Percentiles rank a stretch among this genome's conserved stretches.
These are phyloP conservation scores for Celoporthe dispersa DNA, from an alignment of 2,329 filamentous ascomycete genomes.

Conservation along the genomic window DNA sequence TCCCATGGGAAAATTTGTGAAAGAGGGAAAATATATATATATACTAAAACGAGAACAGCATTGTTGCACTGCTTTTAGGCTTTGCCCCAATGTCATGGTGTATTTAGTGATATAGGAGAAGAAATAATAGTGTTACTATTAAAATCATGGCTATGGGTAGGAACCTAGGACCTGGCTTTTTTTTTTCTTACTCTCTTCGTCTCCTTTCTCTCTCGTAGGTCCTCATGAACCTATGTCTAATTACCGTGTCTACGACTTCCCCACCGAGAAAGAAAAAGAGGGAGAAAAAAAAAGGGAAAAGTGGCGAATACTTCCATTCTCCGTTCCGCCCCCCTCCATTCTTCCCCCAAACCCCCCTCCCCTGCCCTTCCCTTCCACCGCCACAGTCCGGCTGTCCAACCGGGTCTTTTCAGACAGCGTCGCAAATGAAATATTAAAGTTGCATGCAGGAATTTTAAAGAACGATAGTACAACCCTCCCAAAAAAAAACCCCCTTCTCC, in stretches of 20 bases:
- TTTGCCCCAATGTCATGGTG: neutral
- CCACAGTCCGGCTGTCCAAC: conserved; percentile 4
- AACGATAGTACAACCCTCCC: too few species aligned
- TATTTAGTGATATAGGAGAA: conserved; percentile 1
- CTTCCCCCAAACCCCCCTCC: neutral
- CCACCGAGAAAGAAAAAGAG: too few species aligned
- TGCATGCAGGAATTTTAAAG: conserved; percentile 11
- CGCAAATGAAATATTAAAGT: conserved; percentile 7
- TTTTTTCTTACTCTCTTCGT: too few species aligned
- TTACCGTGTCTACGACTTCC: neutral
- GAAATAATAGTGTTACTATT: neutral
- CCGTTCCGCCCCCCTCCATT: neutral
- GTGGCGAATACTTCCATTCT: neutral
- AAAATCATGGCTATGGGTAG: neutral
- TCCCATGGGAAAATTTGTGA: neutral
- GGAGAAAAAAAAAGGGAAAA: neutral
- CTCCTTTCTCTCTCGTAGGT: neutral
- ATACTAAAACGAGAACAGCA: conserved; percentile 9
- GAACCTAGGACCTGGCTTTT: neutral
- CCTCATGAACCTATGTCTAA: neutral
- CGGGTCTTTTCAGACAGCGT: conserved; percentile 11
- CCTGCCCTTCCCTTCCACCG: neutral
- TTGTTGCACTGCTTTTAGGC: neutral
- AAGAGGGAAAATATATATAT: neutral
- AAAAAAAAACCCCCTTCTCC: neutral